Evolutionary conservation across 176 grass and related monocot genomes (phyloP).

Genomic region (Thinopyrum elongatum): DNA sequence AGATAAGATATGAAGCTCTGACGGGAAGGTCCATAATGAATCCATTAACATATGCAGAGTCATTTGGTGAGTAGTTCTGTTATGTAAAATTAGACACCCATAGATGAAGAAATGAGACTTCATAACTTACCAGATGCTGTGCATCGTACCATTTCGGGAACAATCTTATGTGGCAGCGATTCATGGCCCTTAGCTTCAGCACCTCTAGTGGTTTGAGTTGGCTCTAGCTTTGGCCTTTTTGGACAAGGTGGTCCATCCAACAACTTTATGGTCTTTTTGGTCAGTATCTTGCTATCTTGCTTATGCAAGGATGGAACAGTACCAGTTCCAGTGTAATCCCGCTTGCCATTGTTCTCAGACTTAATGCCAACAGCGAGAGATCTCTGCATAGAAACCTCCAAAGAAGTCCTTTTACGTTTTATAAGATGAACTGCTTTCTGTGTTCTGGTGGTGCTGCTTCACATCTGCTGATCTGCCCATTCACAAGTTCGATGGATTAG

Average conservation of each 20-base stretch:
- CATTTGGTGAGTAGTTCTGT: neutral
- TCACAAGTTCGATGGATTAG: slow-evolving; percentile 13
- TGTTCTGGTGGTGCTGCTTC: slow-evolving; percentile 54
- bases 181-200: slow-evolving; percentile 48
- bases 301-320: slow-evolving; percentile 52
- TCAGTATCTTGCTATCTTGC: slow-evolving; percentile 46
- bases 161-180: slow-evolving; percentile 41
- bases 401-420: slow-evolving; percentile 50
- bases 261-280: slow-evolving; percentile 77
- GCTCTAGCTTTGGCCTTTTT: slow-evolving; percentile 79
- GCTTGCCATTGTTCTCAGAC: slow-evolving; percentile 51
- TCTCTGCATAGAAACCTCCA: slow-evolving; percentile 45
- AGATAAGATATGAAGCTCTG: neutral
- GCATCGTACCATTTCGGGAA: slow-evolving; percentile 41
- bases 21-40: neutral
- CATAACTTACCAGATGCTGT: slow-evolving; percentile 40
- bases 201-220: slow-evolving; percentile 38
- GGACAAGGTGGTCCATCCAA: slow-evolving; percentile 56
- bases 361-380: slow-evolving; percentile 50
- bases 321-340: slow-evolving; percentile 51
- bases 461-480: slow-evolving; percentile 43
- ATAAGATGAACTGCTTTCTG: slow-evolving; percentile 47
- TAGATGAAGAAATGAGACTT: slow-evolving; percentile 20
- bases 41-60: neutral
- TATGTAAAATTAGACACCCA: slow-evolving; percentile 17